A percentile compares a stretch with the other conserved stretches of the same genome.
These are phyloP conservation scores for Trichoderma sp. DNA, from an alignment of 2,329 filamentous ascomycete species.

Conservation along the genomic window DNA sequence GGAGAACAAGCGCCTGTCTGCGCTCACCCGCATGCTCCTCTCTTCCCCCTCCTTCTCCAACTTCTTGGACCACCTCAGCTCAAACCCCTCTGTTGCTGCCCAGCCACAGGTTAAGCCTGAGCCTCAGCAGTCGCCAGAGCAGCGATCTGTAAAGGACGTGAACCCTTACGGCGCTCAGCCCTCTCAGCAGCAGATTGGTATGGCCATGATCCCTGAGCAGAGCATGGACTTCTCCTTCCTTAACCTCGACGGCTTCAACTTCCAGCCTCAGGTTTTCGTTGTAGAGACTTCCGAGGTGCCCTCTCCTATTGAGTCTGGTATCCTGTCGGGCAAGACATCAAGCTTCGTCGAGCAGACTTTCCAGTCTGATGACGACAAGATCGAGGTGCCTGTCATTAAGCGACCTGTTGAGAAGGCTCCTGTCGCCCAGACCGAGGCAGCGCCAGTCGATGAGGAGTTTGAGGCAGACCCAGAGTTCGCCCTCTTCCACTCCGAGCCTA, in stretches of 20 bases:
- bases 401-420: slow-evolving; percentile 40
- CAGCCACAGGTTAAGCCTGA: slow-evolving; percentile 38
- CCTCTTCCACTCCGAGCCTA: slow-evolving; percentile 51
- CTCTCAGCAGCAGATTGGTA: slow-evolving; percentile 67
- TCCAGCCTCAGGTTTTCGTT: slow-evolving; percentile 70
- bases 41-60: slow-evolving; percentile 78
- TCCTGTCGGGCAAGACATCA: slow-evolving; percentile 69
- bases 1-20: slow-evolving; percentile 77
- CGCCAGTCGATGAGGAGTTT: slow-evolving; percentile 51
- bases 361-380: slow-evolving; percentile 50
- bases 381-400: slow-evolving; percentile 54
- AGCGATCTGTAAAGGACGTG: slow-evolving; percentile 60
- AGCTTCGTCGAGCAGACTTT: slow-evolving; percentile 48
- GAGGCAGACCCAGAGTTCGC: slow-evolving; percentile 62
- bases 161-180: slow-evolving; percentile 57
- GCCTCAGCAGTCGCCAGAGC: slow-evolving; percentile 41
- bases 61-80: slow-evolving; percentile 69
- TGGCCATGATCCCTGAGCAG: slow-evolving; percentile 81
- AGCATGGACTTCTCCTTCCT: slow-evolving; percentile 71
- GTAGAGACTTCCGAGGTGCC: slow-evolving; percentile 70
- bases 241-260: slow-evolving; percentile 56
- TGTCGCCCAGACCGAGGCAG: slow-evolving; percentile 27
- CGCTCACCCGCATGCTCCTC: slow-evolving; percentile 77
- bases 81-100: slow-evolving; percentile 50
- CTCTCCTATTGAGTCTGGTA: slow-evolving; percentile 53